Evolutionary conservation across 352 stramenopile genomes (phyloP).

Genomic region (Globisporangium irregulare): DNA sequence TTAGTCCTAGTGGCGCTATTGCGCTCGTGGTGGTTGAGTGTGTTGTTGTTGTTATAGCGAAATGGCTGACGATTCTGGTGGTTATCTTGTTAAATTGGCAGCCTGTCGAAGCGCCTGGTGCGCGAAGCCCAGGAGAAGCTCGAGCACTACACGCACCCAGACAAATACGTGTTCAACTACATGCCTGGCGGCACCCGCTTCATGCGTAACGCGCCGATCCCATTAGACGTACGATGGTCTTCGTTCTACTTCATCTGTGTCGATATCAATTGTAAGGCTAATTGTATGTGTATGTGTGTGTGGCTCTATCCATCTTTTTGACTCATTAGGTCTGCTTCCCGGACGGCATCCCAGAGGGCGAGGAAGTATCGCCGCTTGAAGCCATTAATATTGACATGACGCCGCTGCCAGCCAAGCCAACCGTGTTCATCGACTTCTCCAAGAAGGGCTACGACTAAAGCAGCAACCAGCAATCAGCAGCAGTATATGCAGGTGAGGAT

Average conservation of each 20-base stretch:
- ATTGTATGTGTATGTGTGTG: neutral
- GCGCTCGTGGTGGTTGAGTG: neutral
- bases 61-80: constrained; percentile 28
- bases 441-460: constrained; percentile 87
- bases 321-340: constrained; percentile 80
- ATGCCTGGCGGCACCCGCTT: constrained; percentile 98
- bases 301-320: neutral
- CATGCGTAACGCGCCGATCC: constrained; percentile 98
- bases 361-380: constrained; percentile 80
- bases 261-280: neutral
- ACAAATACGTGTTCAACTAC: constrained; percentile 96
- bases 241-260: neutral
- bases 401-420: constrained; percentile 66
- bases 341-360: constrained; percentile 83
- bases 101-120: constrained; percentile 77
- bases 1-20: neutral
- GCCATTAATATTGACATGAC: constrained; percentile 89
- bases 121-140: constrained; percentile 93
- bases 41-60: neutral
- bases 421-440: constrained; percentile 82
- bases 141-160: constrained; percentile 93
- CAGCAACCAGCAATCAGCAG: neutral
- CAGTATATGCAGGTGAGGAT: neutral
- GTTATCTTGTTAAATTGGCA: constrained; percentile 25
- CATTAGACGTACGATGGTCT: constrained; percentile 80